phyloP scores from a whole-genome alignment of 2,329 filamentous ascomycete species.

The Arthrocladium fulminans region DNA sequence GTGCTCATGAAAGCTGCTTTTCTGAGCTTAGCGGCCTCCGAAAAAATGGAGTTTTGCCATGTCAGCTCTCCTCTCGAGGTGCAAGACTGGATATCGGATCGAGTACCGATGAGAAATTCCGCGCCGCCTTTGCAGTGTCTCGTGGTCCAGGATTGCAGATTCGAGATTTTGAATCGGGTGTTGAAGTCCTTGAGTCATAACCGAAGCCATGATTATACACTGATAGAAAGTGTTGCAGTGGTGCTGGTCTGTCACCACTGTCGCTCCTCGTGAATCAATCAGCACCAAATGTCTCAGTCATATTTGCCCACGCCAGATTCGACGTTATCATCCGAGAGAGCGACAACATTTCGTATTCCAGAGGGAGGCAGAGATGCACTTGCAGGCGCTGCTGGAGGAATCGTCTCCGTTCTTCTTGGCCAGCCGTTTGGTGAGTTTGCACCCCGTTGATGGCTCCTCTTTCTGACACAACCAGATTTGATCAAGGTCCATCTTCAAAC shows the following conservation, averaged over 20 bases:
- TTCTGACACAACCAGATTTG: too few relatives aligned
- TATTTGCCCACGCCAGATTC: background rate
- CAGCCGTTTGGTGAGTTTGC: too few relatives aligned
- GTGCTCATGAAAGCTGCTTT: too few relatives aligned
- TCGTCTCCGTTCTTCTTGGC: slow-evolving; percentile 40
- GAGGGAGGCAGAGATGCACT: slow-evolving; percentile 1
- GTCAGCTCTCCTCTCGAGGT: background rate
- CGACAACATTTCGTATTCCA: background rate
- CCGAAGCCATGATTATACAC: background rate
- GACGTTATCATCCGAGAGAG: background rate
- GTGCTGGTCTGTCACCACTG: background rate
- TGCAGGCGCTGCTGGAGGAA: background rate
- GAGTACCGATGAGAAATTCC: background rate
- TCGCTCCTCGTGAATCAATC: background rate
- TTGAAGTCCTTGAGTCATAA: too few relatives aligned
- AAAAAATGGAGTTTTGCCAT: too few relatives aligned
- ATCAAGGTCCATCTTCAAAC: slow-evolving; percentile 12
- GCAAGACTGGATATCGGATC: background rate
- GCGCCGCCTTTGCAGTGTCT: background rate
- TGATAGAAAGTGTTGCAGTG: background rate
- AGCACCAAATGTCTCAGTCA: background rate
- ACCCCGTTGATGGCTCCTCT: too few relatives aligned
- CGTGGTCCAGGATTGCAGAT: background rate
- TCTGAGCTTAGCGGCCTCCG: too few relatives aligned
- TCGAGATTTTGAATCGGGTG: too few relatives aligned